Base-by-base conservation (phyloP, 176 grass and related monocot genomes). In the Oryza punctata region DNA sequence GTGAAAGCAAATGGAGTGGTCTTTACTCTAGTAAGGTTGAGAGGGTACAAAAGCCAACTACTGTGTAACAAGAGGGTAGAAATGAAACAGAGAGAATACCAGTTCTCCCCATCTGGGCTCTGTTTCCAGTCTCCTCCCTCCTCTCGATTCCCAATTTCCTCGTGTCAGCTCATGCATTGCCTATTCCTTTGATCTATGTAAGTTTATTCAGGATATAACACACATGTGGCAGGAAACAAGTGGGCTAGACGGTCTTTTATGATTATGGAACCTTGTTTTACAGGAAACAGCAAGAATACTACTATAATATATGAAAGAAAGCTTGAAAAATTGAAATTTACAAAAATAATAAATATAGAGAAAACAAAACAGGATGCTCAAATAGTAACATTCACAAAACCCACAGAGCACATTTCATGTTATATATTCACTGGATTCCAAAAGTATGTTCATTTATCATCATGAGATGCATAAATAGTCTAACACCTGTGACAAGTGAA, bases 181-280 rank as follows among this genome's bases (percentile, higher is more conserved):
- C 57, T 61, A 11, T 54, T 54, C 1, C 16, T 54, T 9, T 23
- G 7, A 61, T 24, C n/a, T 24, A 21, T 59, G 19, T 59, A 59
- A 5, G 18, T 24, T 61, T 60, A 60, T 16, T n/a, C 29, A 68
- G 8, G 67, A n/a, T 4, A 38, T 40, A 19, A 37, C 35, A 69
- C 69, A 78, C 25, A 84, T 44, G 45, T 23, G 13, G 43, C 37
- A 69, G 9, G 12, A 40, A 73, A 81, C 41, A 76, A 71, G 24
- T 77, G 6, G 50, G 18, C 14, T 21, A 69, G 25, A 12, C 37
- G 43, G 5, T 30, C 23, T 81, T 66, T 30, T 28, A 64, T 67
- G 59, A 27, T 32, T 73, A 64, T 12, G 57, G 40, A 47, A 82
- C 57, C 45, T 49, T 30, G 24, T 60, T 72, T 71, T 72, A 72